Evolutionary conservation across 176 grass and related monocot species (phyloP), one percentile per base, ranked within the genome.

Genomic region (Bothriochloa decipiens): DNA sequence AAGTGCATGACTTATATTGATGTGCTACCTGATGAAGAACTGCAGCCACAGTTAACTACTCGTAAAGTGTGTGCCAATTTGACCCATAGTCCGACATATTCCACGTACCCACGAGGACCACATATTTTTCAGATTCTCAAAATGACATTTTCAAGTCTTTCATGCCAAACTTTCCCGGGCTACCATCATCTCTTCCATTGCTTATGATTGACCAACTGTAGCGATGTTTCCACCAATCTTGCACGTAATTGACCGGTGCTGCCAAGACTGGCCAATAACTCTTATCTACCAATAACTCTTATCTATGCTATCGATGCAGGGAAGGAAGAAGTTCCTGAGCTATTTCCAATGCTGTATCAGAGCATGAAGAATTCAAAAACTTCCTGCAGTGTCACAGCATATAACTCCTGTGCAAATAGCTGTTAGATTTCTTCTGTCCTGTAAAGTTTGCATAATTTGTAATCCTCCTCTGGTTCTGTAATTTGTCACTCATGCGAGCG

Each of bases 331-430:
- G 83, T 88, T 97, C 46, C 80, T 92, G 40, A 92, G 88, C 61
- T 97, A 94, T 83, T 97, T 97, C 86, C 94, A 97, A 11, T 94
- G 94, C 29, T 97, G 94, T 85, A 91, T 90, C 81, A 84, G 94
- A 61, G 89, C 91, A 49, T 94, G 66, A 94, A 27, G 53, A 27
- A 57, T 52, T 52, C 23, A n/a, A 17, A 33, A 74, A 17, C 49
- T 26, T 65, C 11, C 70, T 39, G 46, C n/a, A 1, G 26, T 81
- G 41, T 63, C 63, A 70, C 71, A 41, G 42, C 40, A 58, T 58
- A 74, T 66, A 84, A 25, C 58, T 74, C 22, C 10, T 43, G 33
- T 9, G 14, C 72, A 90, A 78, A 85, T 82, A 90, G 79, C 35
- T 57, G 65, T 43, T 86, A 83, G 88, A 36, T 83, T 82, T 68